Conservation (phyloP, 2,329 filamentous ascomycete species). For the Ophiostoma fasciatum region DNA sequence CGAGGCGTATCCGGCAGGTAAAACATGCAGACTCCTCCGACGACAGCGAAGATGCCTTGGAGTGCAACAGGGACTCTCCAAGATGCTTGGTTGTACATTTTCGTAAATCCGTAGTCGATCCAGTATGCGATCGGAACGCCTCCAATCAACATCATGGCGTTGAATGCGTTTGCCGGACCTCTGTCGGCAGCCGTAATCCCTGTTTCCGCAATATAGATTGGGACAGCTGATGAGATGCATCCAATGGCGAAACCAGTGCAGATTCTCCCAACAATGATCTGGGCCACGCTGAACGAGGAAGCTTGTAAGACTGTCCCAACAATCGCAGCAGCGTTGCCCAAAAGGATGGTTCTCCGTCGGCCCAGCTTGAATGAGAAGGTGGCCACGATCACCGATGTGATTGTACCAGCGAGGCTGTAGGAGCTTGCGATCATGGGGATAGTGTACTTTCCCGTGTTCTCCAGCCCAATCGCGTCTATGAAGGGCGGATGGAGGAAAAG, state of each 20-base stretch:
- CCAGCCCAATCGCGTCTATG: not conserved
- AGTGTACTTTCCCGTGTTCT: not conserved
- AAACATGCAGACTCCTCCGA: conserved; percentile 10
- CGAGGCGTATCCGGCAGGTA: conserved; percentile 11
- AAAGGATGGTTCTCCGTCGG: conserved; percentile 1
- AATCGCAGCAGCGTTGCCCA: not conserved
- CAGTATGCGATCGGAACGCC: conserved; percentile 2
- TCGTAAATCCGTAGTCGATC: conserved; percentile 1
- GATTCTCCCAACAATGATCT: not conserved
- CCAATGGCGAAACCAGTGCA: conserved; percentile 3
- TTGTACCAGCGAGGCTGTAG: not conserved
- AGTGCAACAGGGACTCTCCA: conserved; percentile 1
- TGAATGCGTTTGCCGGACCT: conserved; percentile 1
- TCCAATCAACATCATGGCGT: conserved; percentile 1
- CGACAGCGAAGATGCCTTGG: conserved; percentile 4
- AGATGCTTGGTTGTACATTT: not conserved
- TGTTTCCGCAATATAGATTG: conserved; percentile 1
- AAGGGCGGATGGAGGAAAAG: not conserved
- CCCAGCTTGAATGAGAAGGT: not conserved
- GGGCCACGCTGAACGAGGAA: not conserved
- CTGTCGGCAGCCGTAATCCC: not conserved
- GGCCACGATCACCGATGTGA: not conserved
- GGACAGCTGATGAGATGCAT: conserved; percentile 1
- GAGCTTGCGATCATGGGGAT: conserved; percentile 1
- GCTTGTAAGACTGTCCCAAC: not conserved